Evolutionary conservation across 139 green algal genomes (phyloP), one percentile per base, ranked within the genome.

Genomic region (Picochlorum sp.): DNA sequence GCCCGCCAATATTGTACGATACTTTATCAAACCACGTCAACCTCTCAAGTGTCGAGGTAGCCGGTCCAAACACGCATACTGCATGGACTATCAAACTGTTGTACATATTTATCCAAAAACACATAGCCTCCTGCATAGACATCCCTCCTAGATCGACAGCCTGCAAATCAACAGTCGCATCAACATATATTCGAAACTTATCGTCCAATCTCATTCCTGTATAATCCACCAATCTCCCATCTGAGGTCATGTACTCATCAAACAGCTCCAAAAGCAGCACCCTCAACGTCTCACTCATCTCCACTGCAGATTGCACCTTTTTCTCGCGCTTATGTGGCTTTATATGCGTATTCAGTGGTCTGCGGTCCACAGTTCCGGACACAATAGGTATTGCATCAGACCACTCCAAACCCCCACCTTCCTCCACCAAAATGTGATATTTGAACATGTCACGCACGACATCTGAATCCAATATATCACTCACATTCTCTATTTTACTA

Each of bases 41-140:
- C 66, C 74, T 74, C 66, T 38, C 62, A 11, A 71, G 30, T 4
- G 7, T 28, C 6, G 23, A 38, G 3, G 49, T 45, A 16, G 65
- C 49, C 10, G 72, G 44, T 20, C 64, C 70, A 26, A 69, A 37
- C 7, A 72, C 81, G 28, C 84, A 81, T 21, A 79, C 80, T 2
- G 76, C 79, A 56, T 96, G 90, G 18, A 97, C 69, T 24, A 97
- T 79, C 44, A 97, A 75, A 4, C 79, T 74, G 69, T 96, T 97
- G 83, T 97, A 97, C 32, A 74, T 51, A 77, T 97, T 97, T 78
- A 97, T 90, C 65, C 81, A 92, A 68, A 97, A 91, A 4, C 83
- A 82, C 3, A 81, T 78, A 71, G 89, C 77, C 6, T 84, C 62
- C 1, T 69, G 60, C 5, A 10, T 23, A 38, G 37, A 68, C 50